Evolutionary conservation across 2,329 filamentous ascomycete species (phyloP), one percentile per base, ranked within the genome.

Genomic region (Colletotrichum plurivorum): DNA sequence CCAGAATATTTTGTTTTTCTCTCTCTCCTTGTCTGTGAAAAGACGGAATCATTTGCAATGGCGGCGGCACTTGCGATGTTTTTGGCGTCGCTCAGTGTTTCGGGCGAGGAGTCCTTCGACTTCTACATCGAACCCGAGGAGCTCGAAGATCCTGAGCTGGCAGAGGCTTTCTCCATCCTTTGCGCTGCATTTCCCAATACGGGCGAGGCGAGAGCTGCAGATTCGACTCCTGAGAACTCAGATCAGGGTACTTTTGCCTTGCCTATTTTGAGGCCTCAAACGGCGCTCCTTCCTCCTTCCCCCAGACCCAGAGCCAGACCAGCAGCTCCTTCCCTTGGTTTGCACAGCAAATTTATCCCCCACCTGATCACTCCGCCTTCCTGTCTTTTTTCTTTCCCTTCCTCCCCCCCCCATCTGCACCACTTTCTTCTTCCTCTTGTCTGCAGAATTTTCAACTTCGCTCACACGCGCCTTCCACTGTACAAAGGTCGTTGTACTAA

Each of bases 201-300:
- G 8, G 8, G 8, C 10, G 31, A 2, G 31, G 8, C 31, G 31
- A 36, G 31, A 3, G 31, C 31, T 36, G 2, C 31, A 36, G 10
- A 36, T 10, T 36, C 31, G 31, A 9, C 7, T 36, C 9, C 31
- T 10, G 31, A 36, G 31, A 36, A 10, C 31, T 36, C 31, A 36
- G 31, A 36, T 36, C 31, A 36, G 8, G 31, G 31, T 36, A 36
- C 31, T 10, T 25, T 36, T 36, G 7, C 31, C 31, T 10, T 36
- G 8, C 8, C 31, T 10, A 36, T 36, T 36, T 36, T 36, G 31
- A 36, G 31, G 31, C 31, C 31, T 9, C 31, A 36, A 36, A 36
- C 31, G 16, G 43, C 55, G n/a, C 55, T 58, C 55, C 55, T 58
- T 48, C 55, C 27, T 41, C 15, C 45, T 31, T 41, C 15, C 31